Evolutionary conservation across 2,329 filamentous ascomycete species (phyloP).

Genomic region (Botrytis elliptica): DNA sequence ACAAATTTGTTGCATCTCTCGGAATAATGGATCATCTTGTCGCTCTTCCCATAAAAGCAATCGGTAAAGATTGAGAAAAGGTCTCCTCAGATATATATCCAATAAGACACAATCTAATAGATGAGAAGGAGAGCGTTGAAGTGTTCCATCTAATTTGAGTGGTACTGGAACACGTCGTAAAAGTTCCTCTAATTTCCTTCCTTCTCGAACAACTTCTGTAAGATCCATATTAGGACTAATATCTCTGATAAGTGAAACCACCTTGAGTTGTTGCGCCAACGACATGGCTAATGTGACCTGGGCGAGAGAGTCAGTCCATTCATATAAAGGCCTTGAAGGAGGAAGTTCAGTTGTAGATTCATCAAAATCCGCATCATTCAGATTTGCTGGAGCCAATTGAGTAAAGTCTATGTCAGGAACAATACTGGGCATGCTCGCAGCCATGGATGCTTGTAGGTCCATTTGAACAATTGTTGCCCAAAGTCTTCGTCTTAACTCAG

Average conservation of each 20-base stretch:
- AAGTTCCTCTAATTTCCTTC: slow-evolving; percentile 19
- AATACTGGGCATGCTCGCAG: slow-evolving; percentile 50
- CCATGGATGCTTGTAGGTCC: slow-evolving; percentile 49
- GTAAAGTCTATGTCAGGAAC: slow-evolving; percentile 50
- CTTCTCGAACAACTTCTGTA: slow-evolving; percentile 6
- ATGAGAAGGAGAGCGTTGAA: slow-evolving; percentile 9
- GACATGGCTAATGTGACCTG: slow-evolving; percentile 23
- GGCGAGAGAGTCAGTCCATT: slow-evolving; percentile 24
- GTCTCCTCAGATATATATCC: slow-evolving; percentile 23
- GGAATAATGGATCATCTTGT: slow-evolving; percentile 14
- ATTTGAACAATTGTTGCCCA: slow-evolving; percentile 57
- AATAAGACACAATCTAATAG: slow-evolving; percentile 22
- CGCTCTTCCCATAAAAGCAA: slow-evolving; percentile 15
- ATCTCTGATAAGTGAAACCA: slow-evolving; percentile 15
- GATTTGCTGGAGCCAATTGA: slow-evolving; percentile 50
- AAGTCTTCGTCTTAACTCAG: slow-evolving; percentile 54
- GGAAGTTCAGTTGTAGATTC: slow-evolving; percentile 23
- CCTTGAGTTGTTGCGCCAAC: slow-evolving; percentile 21
- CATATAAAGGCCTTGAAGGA: slow-evolving; percentile 19
- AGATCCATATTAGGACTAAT: slow-evolving; percentile 6
- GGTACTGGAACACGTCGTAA: background rate
- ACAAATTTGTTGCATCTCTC: slow-evolving; percentile 16
- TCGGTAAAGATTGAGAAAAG: slow-evolving; percentile 23
- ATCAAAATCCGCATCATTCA: slow-evolving; percentile 25
- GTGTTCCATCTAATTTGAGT: slow-evolving; percentile 11